Conservation (phyloP, 306 rosid species). For the Heteromeles arbutifolia region DNA sequence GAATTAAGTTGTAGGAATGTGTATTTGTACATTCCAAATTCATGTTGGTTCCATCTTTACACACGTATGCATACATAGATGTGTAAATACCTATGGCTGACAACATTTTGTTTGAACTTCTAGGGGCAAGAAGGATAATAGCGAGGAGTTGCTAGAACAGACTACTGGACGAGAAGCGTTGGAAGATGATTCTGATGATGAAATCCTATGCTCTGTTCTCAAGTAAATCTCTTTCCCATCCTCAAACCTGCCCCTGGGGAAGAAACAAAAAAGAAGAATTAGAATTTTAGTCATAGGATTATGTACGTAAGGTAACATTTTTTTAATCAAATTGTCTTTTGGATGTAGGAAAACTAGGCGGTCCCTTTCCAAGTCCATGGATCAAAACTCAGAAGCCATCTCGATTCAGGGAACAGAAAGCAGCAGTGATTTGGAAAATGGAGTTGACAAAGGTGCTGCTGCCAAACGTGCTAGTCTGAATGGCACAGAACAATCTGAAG, state of each 20-base stretch:
- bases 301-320: not conserved
- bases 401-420: conserved; percentile 17
- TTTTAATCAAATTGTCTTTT: conserved; percentile 7
- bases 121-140: conserved; percentile 33
- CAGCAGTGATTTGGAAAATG: conserved; percentile 19
- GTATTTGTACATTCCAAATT: not conserved
- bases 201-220: conserved; percentile 43
- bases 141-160: conserved; percentile 23
- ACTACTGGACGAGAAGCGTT: conserved; percentile 10
- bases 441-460: conserved; percentile 7
- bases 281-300: not conserved
- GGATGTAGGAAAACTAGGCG: conserved; percentile 37
- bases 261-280: not conserved
- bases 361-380: conserved; percentile 26
- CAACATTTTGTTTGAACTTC: not conserved
- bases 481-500: conserved; percentile 23
- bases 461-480: not conserved
- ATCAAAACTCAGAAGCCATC: conserved; percentile 24
- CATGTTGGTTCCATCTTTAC: not conserved
- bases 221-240: conserved; percentile 36
- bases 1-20: too few species aligned
- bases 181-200: conserved; percentile 43
- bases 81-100: not conserved
- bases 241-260: not conserved
- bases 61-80: not conserved